A percentile compares a stretch with the other conserved stretches of the same genome.
phyloP scores from a whole-genome alignment of 495 filamentous ascomycete genomes.

The Neurospora sp. region DNA sequence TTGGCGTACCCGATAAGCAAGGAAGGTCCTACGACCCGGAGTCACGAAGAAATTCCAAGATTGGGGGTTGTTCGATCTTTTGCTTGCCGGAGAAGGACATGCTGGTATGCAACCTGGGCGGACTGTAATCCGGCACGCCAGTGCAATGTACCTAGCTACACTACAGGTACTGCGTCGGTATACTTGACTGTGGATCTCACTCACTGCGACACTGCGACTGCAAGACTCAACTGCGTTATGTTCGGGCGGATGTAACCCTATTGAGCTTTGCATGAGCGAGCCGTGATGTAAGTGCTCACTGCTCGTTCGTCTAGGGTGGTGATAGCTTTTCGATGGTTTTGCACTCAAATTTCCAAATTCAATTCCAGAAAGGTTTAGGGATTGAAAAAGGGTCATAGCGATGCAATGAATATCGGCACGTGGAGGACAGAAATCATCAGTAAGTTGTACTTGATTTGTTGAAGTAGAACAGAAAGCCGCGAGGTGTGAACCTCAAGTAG shows the following conservation, averaged over 20 bases:
- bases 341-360: background rate
- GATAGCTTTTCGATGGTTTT: background rate
- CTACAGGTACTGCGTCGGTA: too few relatives aligned
- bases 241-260: background rate
- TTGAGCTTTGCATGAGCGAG: background rate
- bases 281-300: background rate
- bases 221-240: background rate
- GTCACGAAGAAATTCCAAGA: background rate
- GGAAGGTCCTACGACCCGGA: background rate
- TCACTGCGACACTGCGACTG: background rate
- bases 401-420: background rate
- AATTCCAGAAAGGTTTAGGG: background rate
- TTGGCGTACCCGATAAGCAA: background rate
- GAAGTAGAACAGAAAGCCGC: background rate
- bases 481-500: background rate
- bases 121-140: background rate
- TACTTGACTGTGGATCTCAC: background rate
- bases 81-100: background rate
- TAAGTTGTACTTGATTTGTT: background rate
- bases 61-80: background rate
- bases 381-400: background rate
- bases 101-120: background rate
- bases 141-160: too few relatives aligned
- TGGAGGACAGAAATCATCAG: background rate
- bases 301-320: background rate